Evolutionary conservation across 257 asterid species (phyloP).

Genomic region (Voacanga thouarsii): DNA sequence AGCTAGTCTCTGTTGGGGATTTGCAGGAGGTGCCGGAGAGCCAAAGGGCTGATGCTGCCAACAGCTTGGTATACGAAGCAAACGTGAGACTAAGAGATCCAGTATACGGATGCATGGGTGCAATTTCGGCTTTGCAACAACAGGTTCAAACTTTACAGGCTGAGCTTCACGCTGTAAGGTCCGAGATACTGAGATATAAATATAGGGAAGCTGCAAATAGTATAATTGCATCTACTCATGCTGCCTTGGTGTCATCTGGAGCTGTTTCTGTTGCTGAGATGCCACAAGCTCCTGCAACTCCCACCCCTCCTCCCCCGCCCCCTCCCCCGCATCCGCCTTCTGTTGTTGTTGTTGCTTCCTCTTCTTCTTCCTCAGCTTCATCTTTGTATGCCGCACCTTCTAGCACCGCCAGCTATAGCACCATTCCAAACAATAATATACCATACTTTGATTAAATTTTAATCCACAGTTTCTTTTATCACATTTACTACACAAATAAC

Average conservation of each 20-base stretch:
- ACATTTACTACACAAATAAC: background rate
- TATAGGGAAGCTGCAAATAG: constrained; percentile 73
- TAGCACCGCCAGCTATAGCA: constrained; percentile 45
- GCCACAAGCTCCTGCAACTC: constrained; percentile 73
- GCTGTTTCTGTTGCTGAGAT: constrained; percentile 56
- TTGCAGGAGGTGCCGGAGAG: constrained; percentile 69
- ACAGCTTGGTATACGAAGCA: constrained; percentile 88
- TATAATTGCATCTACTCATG: constrained; percentile 51
- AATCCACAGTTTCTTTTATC: background rate
- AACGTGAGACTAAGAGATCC: constrained; percentile 88
- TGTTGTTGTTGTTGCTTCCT: constrained; percentile 26
- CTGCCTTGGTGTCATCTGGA: constrained; percentile 33
- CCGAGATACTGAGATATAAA: constrained; percentile 65
- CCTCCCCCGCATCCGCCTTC: constrained; percentile 29
- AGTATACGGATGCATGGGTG: constrained; percentile 96
- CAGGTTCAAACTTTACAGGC: constrained; percentile 69
- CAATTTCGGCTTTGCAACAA: constrained; percentile 75
- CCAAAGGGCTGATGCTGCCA: constrained; percentile 85
- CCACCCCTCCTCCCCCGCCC: constrained; percentile 35
- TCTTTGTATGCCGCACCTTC: constrained; percentile 56
- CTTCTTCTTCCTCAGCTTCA: constrained; percentile 34
- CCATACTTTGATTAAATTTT: constrained; percentile 49
- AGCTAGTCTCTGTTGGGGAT: background rate
- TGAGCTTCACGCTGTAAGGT: constrained; percentile 66
- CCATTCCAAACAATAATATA: constrained; percentile 50